A percentile compares a stretch with the other conserved stretches of the same genome.
These are phyloP conservation scores for Camellia lanceoleosa DNA, from an alignment of 148 eudicot species.

Conservation along the genomic window DNA sequence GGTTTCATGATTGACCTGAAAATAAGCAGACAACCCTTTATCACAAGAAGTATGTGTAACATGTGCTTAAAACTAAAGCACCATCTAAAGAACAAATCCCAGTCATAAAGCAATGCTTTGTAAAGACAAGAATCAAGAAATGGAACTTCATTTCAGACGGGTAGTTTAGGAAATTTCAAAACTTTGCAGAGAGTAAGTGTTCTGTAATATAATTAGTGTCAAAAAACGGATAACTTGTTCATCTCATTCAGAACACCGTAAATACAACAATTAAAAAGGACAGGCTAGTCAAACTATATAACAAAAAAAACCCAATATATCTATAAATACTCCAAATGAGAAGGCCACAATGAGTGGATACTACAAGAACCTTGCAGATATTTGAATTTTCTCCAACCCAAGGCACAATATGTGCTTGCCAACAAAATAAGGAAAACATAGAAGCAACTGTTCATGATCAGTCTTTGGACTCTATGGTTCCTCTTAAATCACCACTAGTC, in stretches of 20 bases:
- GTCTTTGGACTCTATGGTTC: not conserved
- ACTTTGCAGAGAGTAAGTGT: not conserved
- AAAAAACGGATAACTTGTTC: not conserved
- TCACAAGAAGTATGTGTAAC: not conserved
- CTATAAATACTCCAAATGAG: not conserved
- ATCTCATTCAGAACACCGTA: not conserved
- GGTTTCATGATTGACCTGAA: conserved; percentile 55
- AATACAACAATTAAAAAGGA: not conserved
- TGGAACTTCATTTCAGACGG: not conserved
- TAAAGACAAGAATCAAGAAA: not conserved
- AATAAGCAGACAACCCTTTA: conserved; percentile 18
- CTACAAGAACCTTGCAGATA: not conserved
- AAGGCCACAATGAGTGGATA: not conserved
- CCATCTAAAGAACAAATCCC: not conserved
- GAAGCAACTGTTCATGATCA: not conserved
- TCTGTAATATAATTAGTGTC: not conserved
- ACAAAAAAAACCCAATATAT: not conserved
- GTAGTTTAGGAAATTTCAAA: not conserved
- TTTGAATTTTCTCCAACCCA: not conserved
- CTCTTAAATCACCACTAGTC: too few relatives aligned
- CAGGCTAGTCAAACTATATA: not conserved
- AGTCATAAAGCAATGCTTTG: not conserved
- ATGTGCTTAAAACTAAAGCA: not conserved
- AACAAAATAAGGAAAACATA: not conserved
- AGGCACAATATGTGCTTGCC: not conserved